phyloP scores from a whole-genome alignment of 495 filamentous ascomycete genomes.

The Clohesyomyces aquaticus region DNA sequence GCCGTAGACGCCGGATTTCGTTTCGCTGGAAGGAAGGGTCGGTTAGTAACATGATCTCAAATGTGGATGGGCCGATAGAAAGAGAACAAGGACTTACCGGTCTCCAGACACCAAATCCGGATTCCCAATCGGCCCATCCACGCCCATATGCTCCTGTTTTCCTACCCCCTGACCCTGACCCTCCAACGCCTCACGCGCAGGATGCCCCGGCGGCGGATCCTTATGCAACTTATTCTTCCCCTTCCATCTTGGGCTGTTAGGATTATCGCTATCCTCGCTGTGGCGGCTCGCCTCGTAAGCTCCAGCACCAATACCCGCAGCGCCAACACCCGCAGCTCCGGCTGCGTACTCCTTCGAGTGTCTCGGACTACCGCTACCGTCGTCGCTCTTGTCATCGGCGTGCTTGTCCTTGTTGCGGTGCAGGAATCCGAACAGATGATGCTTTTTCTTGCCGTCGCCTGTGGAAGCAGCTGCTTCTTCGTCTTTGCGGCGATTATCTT shows the following conservation, averaged over 20 bases:
- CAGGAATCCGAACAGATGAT: conserved; percentile 42
- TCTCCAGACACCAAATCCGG: conserved; percentile 20
- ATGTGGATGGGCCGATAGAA: not conserved
- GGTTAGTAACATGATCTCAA: no score
- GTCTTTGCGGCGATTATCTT: conserved; percentile 9
- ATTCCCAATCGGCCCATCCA: conserved; percentile 30
- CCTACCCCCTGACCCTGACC: conserved; percentile 1
- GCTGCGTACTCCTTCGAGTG: conserved; percentile 34
- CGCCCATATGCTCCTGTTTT: conserved; percentile 24
- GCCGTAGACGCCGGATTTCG: conserved; percentile 18
- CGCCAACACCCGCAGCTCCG: conserved; percentile 20
- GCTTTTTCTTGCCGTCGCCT: conserved; percentile 27
- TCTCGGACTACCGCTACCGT: conserved; percentile 10
- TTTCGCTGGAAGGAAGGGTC: conserved; percentile 13
- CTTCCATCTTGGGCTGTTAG: conserved; percentile 10
- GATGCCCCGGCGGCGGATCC: conserved; percentile 40
- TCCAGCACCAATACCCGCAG: conserved; percentile 15
- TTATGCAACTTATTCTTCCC: conserved; percentile 39
- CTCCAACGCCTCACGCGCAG: conserved; percentile 28
- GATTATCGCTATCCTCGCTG: conserved; percentile 1
- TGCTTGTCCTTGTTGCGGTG: conserved; percentile 43
- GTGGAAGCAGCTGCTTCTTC: not conserved
- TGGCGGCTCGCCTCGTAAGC: conserved; percentile 22
- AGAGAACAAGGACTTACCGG: conserved; percentile 23
- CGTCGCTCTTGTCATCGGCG: conserved; percentile 13